A percentile compares a stretch with the other conserved stretches of the same genome.
Conservation (phyloP, 768 basidiomycete species). For the Lentinus tigrinus region DNA sequence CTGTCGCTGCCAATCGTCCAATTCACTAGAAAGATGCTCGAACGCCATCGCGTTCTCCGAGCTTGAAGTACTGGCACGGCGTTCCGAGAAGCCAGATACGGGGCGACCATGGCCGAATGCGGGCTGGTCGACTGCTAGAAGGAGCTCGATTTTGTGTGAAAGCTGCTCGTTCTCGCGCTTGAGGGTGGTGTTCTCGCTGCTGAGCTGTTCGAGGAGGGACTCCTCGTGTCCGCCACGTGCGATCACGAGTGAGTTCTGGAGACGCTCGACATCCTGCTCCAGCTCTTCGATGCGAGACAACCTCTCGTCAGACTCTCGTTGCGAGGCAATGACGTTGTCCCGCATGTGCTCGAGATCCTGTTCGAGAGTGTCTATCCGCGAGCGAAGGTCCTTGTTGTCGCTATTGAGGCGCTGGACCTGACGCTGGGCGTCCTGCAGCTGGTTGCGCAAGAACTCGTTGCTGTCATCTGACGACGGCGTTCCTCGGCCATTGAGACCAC, state of each 20-base stretch:
- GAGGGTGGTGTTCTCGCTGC: conserved; percentile 75
- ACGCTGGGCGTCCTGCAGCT: conserved; percentile 76
- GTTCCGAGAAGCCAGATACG: conserved; percentile 55
- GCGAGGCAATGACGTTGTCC: conserved; percentile 66
- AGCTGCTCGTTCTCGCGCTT: conserved; percentile 86
- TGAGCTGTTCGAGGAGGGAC: conserved; percentile 76
- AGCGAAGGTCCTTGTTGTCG: conserved; percentile 76
- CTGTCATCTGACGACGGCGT: conserved; percentile 78
- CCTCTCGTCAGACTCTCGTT: conserved; percentile 79
- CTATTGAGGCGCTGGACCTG: conserved; percentile 67
- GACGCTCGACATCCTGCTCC: conserved; percentile 74
- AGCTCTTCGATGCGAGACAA: conserved; percentile 75
- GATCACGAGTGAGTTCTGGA: conserved; percentile 70
- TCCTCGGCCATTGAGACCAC: conserved; percentile 67
- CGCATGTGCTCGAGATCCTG: conserved; percentile 71
- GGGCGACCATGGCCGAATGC: conserved; percentile 61
- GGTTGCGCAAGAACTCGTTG: conserved; percentile 60
- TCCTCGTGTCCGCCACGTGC: conserved; percentile 78
- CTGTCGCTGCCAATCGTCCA: conserved; percentile 86
- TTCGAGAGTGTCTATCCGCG: conserved; percentile 72
- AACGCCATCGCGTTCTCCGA: conserved; percentile 78
- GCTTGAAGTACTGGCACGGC: conserved; percentile 73
- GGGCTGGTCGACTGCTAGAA: conserved; percentile 84
- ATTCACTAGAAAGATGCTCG: conserved; percentile 74
- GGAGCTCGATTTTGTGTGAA: conserved; percentile 86